Conservation (phyloP, 2,329 filamentous ascomycete genomes). For the Canariomyces notabilis region DNA sequence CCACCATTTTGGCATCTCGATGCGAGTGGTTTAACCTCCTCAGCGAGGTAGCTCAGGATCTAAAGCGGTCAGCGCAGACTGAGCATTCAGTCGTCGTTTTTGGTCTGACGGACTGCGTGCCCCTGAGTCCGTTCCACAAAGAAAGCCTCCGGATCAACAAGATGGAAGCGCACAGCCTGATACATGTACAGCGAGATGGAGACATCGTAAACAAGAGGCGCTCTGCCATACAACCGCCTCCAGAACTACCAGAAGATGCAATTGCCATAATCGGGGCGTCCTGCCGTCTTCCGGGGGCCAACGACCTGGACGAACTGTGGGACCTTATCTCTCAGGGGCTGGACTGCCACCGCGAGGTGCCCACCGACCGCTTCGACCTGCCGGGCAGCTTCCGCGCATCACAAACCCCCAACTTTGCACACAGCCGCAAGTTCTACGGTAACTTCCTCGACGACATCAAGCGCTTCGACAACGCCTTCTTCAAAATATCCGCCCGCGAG, state of each 20-base stretch:
- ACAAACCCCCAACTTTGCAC: neutral
- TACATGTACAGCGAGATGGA: no score
- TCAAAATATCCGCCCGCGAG: slow-evolving; percentile 36
- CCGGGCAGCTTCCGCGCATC: slow-evolving; percentile 1
- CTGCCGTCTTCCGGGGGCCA: slow-evolving; percentile 7
- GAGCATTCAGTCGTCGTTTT: neutral
- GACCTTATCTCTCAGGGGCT: neutral
- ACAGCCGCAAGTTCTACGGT: slow-evolving; percentile 4
- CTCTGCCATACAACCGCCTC: neutral
- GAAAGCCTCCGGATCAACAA: neutral
- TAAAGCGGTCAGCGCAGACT: neutral
- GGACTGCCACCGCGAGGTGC: neutral
- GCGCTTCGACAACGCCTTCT: slow-evolving; percentile 36
- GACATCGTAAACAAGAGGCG: neutral
- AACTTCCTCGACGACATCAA: slow-evolving; percentile 29
- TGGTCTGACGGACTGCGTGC: slow-evolving; percentile 6
- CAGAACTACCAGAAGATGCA: neutral
- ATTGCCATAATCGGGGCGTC: slow-evolving; percentile 2
- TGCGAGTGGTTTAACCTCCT: slow-evolving; percentile 11
- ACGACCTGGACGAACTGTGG: slow-evolving; percentile 11
- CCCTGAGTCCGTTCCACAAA: slow-evolving; percentile 8
- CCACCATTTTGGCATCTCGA: slow-evolving; percentile 6
- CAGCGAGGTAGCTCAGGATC: slow-evolving; percentile 1
- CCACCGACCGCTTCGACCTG: slow-evolving; percentile 5
- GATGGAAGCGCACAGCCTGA: neutral